Evolutionary conservation across 2,329 filamentous ascomycete genomes (phyloP), one percentile per base, ranked within the genome.

Genomic region (Phyllosticta paracitricarpa): DNA sequence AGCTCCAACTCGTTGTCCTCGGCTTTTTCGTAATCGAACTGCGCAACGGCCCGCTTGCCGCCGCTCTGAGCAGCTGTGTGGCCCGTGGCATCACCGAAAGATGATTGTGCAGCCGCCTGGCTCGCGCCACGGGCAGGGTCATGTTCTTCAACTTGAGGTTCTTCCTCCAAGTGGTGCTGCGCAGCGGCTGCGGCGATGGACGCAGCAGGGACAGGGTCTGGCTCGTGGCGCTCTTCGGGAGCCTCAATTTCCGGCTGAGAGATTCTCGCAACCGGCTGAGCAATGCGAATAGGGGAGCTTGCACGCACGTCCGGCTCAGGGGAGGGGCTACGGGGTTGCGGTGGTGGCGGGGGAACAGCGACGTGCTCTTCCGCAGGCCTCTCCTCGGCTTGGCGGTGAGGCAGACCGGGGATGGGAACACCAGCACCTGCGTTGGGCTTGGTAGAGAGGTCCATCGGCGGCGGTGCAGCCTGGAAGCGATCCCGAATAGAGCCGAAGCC

Each of bases 1-100:
- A 99, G 82, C 66, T 96, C 91, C 62, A 99, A 84, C 76, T 99
- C 94, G 70, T 99, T 99, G 66, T 96, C 92, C 74, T 99, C 94
- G 1, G 91, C 91, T 77, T 95, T 97, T 69, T 97, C 93, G 71
- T 99, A 99, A 72, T 99, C 94, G 72, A 94, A 99, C 69, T 94
- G 87, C 40, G 94, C 84, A 62, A 95, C 70, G 1, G 94, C 94
- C 56, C 85, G 85, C 71, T 87, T 83, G 59, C 88, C 88, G 40
- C 82, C 82, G 30, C 68, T 68, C 24, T 69, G 68, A 4, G 72
- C 72, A 19, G 73, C 69, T 14, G 72, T 65, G 25, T 68, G 66
- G 1, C 75, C 69, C n/a, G 73, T 68, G 53, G 65, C 72, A 61
- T 69, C 70, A 33, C 77, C 77, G 62, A 78, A 79, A 1, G 75